Evolutionary conservation across 306 rosid genomes (phyloP), one percentile per base, ranked within the genome.

Genomic region (Delonix regia): DNA sequence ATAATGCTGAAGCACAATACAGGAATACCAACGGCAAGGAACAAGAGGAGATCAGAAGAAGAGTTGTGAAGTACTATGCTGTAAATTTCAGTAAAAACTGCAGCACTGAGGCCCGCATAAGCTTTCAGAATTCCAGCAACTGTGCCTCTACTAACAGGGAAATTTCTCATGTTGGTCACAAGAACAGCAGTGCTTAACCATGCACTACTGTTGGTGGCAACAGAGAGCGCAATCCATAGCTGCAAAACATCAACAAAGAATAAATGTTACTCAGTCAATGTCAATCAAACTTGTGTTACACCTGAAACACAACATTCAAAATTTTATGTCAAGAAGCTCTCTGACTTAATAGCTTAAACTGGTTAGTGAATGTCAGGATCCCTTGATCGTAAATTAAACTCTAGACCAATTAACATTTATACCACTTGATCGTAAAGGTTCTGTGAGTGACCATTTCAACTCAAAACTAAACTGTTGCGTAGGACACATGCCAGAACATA

Each of bases 131-230:
- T 83, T 74, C 96, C 92, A 0, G 92, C 89, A 74, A 92, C 92
- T 0, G 89, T 82, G 63, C 97, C 96, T 62, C 97, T 84, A 74
- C 78, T 92, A 12, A 69, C 63, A n/a, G 96, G 94, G 84, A 93
- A 89, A 70, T 90, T 93, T 73, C 97, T 86, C 96, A 93, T 93
- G 80, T 93, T 90, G 80, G 97, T 89, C 10, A 93, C 97, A 42
- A 93, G 84, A 59, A 93, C 91, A 28, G 94, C 83, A 2, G 96
- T 93, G 70, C 80, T 77, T 55, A 93, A 76, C 97, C 97, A 90
- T 10, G 96, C 94, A 71, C 81, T 82, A 42, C 94, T 90, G 75
- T 90, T 93, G 66, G 96, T 71, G 21, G 92, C 97, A 52, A 88
- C 76, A 55, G 88, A 83, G 6, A 90, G 92, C 19, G 91, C 90